Percentiles rank a stretch among this genome's conserved stretches.
Evolutionary conservation across 139 green algal genomes (phyloP).

Genomic region (Choricystis sp.): DNA sequence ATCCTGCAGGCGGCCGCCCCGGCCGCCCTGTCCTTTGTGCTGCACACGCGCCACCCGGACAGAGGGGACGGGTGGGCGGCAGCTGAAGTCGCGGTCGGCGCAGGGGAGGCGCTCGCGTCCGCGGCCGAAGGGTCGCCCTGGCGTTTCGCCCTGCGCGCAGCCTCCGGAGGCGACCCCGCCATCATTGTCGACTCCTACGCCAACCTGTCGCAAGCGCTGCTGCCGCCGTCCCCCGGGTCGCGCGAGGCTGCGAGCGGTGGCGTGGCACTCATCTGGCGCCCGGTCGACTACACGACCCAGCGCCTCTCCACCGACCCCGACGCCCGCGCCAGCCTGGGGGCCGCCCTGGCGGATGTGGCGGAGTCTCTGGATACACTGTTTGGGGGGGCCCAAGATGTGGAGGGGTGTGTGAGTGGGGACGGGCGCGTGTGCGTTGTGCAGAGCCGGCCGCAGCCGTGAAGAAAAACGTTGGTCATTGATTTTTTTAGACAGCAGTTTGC

Average conservation of each 20-base stretch:
- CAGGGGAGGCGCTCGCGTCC: conserved; percentile 85
- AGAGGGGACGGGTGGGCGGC: conserved; percentile 31
- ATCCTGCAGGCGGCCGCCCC: conserved; percentile 65
- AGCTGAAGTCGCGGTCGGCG: conserved; percentile 68
- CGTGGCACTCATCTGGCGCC: not conserved
- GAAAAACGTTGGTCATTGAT: no score
- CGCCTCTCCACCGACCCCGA: not conserved
- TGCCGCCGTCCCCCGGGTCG: conserved; percentile 6
- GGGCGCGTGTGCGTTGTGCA: conserved; percentile 74
- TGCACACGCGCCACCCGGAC: conserved; percentile 68
- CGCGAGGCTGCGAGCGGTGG: not conserved
- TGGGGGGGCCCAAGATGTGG: conserved; percentile 72
- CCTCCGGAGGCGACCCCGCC: conserved; percentile 29
- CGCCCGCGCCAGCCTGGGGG: conserved; percentile 16
- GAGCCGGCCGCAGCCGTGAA: conserved; percentile 71
- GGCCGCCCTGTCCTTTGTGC: conserved; percentile 62
- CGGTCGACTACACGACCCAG: not conserved
- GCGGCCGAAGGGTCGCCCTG: conserved; percentile 33
- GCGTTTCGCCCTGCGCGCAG: conserved; percentile 63
- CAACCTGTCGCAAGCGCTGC: conserved; percentile 76
- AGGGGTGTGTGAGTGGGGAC: conserved; percentile 65
- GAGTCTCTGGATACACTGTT: conserved; percentile 45
- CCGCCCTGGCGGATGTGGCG: conserved; percentile 36
- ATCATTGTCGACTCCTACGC: conserved; percentile 59
- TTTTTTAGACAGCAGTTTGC: no score